A percentile compares a stretch with the other conserved stretches of the same genome.
These are phyloP conservation scores for Glycine tomentella DNA, from an alignment of 306 rosid species.

Conservation along the genomic window DNA sequence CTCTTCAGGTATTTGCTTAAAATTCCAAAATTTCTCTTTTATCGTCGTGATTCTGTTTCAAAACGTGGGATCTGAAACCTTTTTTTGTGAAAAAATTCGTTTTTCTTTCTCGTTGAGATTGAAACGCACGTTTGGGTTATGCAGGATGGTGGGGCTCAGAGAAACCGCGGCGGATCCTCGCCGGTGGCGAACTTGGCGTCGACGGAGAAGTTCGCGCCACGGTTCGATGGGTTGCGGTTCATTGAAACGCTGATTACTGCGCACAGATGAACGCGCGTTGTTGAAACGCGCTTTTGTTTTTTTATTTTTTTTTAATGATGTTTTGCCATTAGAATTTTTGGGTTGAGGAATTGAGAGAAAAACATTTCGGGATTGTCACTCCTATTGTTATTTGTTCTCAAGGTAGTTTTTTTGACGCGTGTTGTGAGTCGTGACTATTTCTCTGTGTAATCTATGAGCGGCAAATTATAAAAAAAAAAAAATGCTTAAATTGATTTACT, in stretches of 20 bases:
- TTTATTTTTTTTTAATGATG: background rate
- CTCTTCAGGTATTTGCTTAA: conserved; percentile 46
- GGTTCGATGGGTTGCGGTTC: conserved; percentile 88
- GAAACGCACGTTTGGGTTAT: background rate
- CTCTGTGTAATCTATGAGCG: background rate
- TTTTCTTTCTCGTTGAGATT: background rate
- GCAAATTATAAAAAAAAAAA: background rate
- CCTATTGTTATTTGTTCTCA: background rate
- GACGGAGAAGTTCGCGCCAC: conserved; percentile 76
- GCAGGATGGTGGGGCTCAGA: conserved; percentile 45
- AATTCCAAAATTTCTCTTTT: background rate
- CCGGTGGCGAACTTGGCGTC: conserved; percentile 31
- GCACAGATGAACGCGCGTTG: conserved; percentile 63
- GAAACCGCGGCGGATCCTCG: conserved; percentile 1
- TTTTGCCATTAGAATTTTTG: background rate
- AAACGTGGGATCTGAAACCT: conserved; percentile 38
- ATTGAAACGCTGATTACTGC: conserved; percentile 93
- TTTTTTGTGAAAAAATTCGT: background rate
- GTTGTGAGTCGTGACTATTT: background rate
- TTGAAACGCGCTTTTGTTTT: background rate
- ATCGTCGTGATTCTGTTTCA: background rate
- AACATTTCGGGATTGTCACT: conserved; percentile 27
- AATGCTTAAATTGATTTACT: background rate
- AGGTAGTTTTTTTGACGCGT: background rate
- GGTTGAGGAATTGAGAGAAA: conserved; percentile 30